Base-by-base conservation (phyloP, 2,329 filamentous ascomycete genomes). In the Alternaria gaisen region DNA sequence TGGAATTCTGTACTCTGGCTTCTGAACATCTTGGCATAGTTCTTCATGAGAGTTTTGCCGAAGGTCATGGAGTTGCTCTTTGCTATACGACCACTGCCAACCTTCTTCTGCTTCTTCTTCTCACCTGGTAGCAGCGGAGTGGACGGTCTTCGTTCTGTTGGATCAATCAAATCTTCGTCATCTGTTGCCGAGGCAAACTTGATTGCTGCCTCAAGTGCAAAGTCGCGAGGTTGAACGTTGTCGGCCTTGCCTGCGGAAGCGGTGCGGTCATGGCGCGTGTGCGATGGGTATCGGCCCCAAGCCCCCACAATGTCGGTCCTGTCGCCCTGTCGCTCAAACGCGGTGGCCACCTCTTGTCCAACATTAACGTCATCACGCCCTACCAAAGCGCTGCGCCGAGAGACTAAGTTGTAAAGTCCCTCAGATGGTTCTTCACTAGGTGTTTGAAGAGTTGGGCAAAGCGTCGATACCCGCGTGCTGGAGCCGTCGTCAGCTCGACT, bases 81-180 rank as follows among this genome's bases (percentile, higher is more conserved):
- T 22, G 91, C 84, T 40, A 88, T 88, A 66, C 92, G 88, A 57
- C 86, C 83, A 62, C 88, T 89, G 47, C 86, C 86, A 24, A 83
- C 81, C 74, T 90, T 90, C 71, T 90, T 88, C 56, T 80, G 73
- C 41, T 66, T 72, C 58, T 74, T 78, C 50, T 74, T 77, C 42
- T 72, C 65, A 1, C 69, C 69, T 5, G 68, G 67, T 5, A 67
- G 46, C 16, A 69, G 56, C 5, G 65, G 61, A 5, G 68, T 65
- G 8, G 71, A 69, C 1, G 65, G 57, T 12, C 66, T 56, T 24
- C 70, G 70, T 9, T 70, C 63, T 1, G 58, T 66, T 16, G 74
- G 72, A 48, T 75, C 75, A 10, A 77, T 60, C 10, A 65, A 38
- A n/a, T 73, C 71, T 18, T 69, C 70, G 5, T 68, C 66, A n/a